Evolutionary conservation across 2,329 filamentous ascomycete genomes (phyloP).

Genomic region (Cordyceps sp.): DNA sequence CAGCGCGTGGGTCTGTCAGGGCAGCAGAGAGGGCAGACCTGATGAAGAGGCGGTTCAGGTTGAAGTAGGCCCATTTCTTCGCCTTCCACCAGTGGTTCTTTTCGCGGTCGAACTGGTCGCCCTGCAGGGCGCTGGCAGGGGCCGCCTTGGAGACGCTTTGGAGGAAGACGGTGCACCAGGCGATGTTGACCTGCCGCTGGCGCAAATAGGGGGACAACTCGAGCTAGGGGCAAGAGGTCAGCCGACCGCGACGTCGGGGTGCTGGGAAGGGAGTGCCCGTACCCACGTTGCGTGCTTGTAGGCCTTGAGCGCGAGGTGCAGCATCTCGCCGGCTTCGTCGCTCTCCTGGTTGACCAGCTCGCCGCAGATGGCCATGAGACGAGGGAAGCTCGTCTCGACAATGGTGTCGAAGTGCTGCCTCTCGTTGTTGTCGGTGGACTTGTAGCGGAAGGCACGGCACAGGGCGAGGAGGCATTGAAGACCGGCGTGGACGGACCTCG

Average conservation of each 20-base stretch:
- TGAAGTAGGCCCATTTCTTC: conserved; percentile 99
- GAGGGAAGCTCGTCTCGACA: conserved; percentile 77
- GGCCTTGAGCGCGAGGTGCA: conserved; percentile 85
- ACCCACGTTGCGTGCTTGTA: conserved; percentile 98
- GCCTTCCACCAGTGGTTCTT: conserved; percentile 98
- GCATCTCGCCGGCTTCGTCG: conserved; percentile 89
- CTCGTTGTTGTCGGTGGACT: conserved; percentile 57
- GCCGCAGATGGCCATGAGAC: conserved; percentile 72
- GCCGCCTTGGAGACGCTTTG: conserved; percentile 74
- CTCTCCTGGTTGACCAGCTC: conserved; percentile 81
- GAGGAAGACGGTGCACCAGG: conserved; percentile 93
- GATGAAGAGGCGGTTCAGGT: conserved; percentile 88
- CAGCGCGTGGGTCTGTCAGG: not conserved
- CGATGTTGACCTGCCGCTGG: conserved; percentile 69
- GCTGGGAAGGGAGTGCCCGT: conserved; percentile 1
- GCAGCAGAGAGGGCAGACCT: conserved; percentile 33
- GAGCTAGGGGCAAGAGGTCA: conserved; percentile 35
- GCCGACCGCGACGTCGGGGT: not conserved
- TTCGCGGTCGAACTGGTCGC: conserved; percentile 70
- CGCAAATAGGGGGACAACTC: conserved; percentile 68
- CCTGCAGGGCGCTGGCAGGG: conserved; percentile 69
- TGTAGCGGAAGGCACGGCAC: conserved; percentile 91
- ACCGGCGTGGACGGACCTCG: conserved; percentile 76
- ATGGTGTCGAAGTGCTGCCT: conserved; percentile 87
- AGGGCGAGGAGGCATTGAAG: conserved; percentile 88